Conservation (phyloP, 106 monocot species). For the Triglochin maritima region DNA sequence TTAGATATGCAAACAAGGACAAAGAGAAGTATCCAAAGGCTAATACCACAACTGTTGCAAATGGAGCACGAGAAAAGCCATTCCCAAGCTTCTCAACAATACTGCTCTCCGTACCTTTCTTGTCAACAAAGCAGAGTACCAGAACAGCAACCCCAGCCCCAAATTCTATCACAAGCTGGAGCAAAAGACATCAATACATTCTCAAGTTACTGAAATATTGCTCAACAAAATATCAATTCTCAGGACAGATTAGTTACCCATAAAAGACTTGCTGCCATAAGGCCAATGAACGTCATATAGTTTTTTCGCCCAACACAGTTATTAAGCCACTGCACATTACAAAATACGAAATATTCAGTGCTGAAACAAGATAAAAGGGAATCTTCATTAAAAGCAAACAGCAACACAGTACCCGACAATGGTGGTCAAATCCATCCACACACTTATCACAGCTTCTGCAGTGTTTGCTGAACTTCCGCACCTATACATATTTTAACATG, state of each 20-base stretch:
- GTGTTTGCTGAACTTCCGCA: conserved; percentile 90
- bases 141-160: conserved; percentile 90
- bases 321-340: conserved; percentile 77
- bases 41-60: conserved; percentile 80
- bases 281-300: conserved; percentile 78
- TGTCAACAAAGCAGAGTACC: conserved; percentile 86
- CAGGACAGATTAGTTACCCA: conserved; percentile 45
- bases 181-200: conserved; percentile 7
- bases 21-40: background rate
- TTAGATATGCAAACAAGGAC: too few species aligned
- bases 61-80: conserved; percentile 90
- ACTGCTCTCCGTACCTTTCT: conserved; percentile 47
- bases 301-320: conserved; percentile 99
- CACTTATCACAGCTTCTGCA: conserved; percentile 99
- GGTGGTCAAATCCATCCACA: conserved; percentile 98
- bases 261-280: conserved; percentile 83
- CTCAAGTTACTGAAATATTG: background rate
- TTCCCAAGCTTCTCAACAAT: conserved; percentile 93
- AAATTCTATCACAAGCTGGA: conserved; percentile 76
- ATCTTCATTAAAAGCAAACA: background rate
- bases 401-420: conserved; percentile 54
- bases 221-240: background rate
- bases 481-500: conserved; percentile 24
- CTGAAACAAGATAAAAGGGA: background rate
- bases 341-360: background rate